These are phyloP conservation scores for Fistulina hepatica DNA, from an alignment of 1,284 basidiomycete genomes.

Conservation along the genomic window DNA sequence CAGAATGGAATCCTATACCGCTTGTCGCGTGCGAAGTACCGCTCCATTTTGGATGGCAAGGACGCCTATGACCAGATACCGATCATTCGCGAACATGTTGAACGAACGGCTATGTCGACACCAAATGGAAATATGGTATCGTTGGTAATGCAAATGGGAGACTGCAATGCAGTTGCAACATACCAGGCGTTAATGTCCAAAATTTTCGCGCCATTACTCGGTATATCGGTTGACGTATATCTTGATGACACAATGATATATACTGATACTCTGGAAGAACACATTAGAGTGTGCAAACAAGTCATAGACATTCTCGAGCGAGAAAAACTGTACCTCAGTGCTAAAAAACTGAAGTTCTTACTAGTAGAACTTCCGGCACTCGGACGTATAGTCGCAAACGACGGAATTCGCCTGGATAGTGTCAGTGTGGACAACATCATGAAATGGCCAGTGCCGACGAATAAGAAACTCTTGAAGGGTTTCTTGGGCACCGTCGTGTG, in stretches of 20 bases:
- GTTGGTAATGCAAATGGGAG: constrained; percentile 14
- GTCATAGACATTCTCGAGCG: constrained; percentile 16
- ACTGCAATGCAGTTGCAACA: constrained; percentile 5
- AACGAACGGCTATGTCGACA: constrained; percentile 7
- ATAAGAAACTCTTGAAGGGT: constrained; percentile 3
- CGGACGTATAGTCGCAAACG: constrained; percentile 21
- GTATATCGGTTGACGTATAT: constrained; percentile 8
- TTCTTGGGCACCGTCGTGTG: constrained; percentile 17
- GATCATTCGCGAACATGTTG: constrained; percentile 5
- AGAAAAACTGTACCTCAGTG: constrained; percentile 14
- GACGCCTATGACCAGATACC: constrained; percentile 12
- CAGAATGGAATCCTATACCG: constrained; percentile 9
- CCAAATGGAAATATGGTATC: constrained; percentile 18
- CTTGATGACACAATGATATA: constrained; percentile 11
- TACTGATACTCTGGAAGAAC: constrained; percentile 6
- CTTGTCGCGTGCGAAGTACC: constrained; percentile 5
- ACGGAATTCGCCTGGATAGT: constrained; percentile 23
- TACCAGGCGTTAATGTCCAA: constrained; percentile 15
- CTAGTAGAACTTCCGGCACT: constrained; percentile 18
- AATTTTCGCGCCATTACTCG: constrained; percentile 7
- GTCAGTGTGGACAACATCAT: constrained; percentile 20
- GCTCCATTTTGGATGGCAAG: constrained; percentile 8
- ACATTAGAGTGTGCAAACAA: constrained; percentile 18
- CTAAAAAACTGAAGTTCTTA: constrained; percentile 22
- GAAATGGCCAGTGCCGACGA: constrained; percentile 20